Base-by-base conservation (phyloP, 129 eudicot species). In the Flaveria bidentis region DNA sequence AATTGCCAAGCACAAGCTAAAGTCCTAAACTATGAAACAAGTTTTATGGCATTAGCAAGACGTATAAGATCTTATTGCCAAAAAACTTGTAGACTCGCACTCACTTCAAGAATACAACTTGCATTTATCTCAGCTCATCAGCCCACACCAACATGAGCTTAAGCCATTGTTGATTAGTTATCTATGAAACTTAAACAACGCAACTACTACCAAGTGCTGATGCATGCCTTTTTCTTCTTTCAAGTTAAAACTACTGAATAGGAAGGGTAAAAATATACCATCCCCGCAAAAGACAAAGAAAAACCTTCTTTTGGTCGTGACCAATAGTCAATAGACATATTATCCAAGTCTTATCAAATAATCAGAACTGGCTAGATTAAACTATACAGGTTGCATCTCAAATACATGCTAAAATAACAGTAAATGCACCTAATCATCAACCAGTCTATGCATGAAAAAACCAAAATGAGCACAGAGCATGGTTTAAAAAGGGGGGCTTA, bases 401-500 rank as follows among this genome's bases (percentile, higher is more conserved):
- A 46, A 16, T 46, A 46, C 51, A 46, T 46, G 3, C 15, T 9
- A 46, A 9, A 46, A 46, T 46, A 46, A 46, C 2, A 12, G 51
- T 46, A 11, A 8, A 46, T 1, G 51, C 16, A 46, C 51, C 51
- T 9, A 46, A 46, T 9, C 51, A 9, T 16, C 51, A 46, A 11
- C 51, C 51, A 46, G 51, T 10, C 51, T 10, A 46, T 2, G 51
- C 51, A 46, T 46, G 1, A 46, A 46, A 46, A 46, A 46, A 46
- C 51, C 51, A 46, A 46, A 46, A 12, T 9, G 51, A 2, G 51
- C 51, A 10, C 13, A 46, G 16, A 46, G 13, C 28, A 56, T 17
- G 20, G 12, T 56, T 18, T 9, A 9, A 30, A 30, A 30, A 30
- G 4, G 5, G 36, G 20, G 49, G 77, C 97, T 92, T 87, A 92